These are phyloP conservation scores for Periglandula ipomoeae DNA, from an alignment of 2,329 filamentous ascomycete species.

Conservation along the genomic window DNA sequence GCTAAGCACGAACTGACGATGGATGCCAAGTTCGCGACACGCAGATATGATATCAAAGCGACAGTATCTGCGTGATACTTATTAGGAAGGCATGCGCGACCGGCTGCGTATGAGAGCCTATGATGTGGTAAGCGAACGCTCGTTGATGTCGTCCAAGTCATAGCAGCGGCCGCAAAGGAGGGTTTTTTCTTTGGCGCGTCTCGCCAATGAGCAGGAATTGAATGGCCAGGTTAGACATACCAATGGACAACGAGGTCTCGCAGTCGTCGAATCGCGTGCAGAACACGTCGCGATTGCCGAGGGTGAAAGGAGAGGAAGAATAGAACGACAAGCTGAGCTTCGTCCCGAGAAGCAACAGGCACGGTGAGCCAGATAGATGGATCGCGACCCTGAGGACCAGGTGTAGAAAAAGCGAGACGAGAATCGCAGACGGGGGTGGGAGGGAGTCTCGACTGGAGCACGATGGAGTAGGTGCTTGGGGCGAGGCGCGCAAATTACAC, in stretches of 20 bases:
- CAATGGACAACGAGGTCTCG: neutral
- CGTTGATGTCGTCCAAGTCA: neutral
- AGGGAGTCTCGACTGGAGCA: constrained; percentile 3
- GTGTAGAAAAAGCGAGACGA: constrained; percentile 7
- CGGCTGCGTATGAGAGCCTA: neutral
- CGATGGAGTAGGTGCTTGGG: neutral
- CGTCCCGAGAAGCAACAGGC: constrained; percentile 4
- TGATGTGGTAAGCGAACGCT: neutral
- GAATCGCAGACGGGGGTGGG: constrained; percentile 7
- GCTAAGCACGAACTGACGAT: neutral
- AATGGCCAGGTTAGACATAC: neutral
- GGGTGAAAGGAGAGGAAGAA: neutral
- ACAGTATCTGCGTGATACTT: neutral
- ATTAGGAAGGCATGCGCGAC: neutral
- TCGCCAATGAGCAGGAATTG: neutral
- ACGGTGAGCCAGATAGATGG: constrained; percentile 6
- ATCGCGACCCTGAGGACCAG: constrained; percentile 9
- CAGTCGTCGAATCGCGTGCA: neutral
- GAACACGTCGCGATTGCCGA: neutral
- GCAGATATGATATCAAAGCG: neutral
- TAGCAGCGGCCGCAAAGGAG: neutral
- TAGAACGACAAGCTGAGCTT: constrained; percentile 3
- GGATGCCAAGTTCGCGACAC: constrained; percentile 4
- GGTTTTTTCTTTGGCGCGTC: neutral
- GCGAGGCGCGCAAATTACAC: too few species aligned